Percentiles rank a stretch among this genome's conserved stretches.
These are phyloP conservation scores for Solanum arcanum DNA, from an alignment of 257 asterid species.

Conservation along the genomic window DNA sequence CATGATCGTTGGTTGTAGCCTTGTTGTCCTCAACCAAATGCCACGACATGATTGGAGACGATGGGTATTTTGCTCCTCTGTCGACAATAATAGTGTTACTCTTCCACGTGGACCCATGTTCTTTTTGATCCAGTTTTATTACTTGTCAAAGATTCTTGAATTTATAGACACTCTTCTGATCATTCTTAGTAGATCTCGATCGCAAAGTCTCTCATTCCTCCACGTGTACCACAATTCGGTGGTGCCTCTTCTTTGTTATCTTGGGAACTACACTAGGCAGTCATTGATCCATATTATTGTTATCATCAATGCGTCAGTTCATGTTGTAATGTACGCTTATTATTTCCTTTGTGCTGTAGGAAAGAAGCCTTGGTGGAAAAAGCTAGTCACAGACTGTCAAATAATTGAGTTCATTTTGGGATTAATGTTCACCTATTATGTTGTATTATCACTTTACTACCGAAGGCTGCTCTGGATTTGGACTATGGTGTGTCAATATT, in stretches of 20 bases:
- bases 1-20: slow-evolving; percentile 58
- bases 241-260: slow-evolving; percentile 59
- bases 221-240: slow-evolving; percentile 86
- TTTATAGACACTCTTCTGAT: slow-evolving; percentile 63
- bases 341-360: slow-evolving; percentile 54
- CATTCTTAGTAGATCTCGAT: slow-evolving; percentile 35
- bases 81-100: slow-evolving; percentile 2
- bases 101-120: slow-evolving; percentile 57
- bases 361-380: slow-evolving; percentile 65
- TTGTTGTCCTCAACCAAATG: slow-evolving; percentile 51
- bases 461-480: slow-evolving; percentile 67
- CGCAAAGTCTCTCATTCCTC: slow-evolving; percentile 61
- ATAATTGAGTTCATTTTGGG: slow-evolving; percentile 67
- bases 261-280: slow-evolving; percentile 42
- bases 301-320: slow-evolving; percentile 67
- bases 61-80: slow-evolving; percentile 73
- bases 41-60: slow-evolving; percentile 25
- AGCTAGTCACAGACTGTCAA: slow-evolving; percentile 64
- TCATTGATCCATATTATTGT: slow-evolving; percentile 69
- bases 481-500: slow-evolving; percentile 51
- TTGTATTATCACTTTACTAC: slow-evolving; percentile 36
- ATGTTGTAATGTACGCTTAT: slow-evolving; percentile 73
- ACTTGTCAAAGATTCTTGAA: slow-evolving; percentile 66
- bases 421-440: slow-evolving; percentile 64
- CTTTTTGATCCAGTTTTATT: slow-evolving; percentile 73